Percentiles rank a stretch among this genome's conserved stretches.
These are phyloP conservation scores for Fusarium dimerum DNA, from an alignment of 2,329 filamentous ascomycete genomes.

Conservation along the genomic window DNA sequence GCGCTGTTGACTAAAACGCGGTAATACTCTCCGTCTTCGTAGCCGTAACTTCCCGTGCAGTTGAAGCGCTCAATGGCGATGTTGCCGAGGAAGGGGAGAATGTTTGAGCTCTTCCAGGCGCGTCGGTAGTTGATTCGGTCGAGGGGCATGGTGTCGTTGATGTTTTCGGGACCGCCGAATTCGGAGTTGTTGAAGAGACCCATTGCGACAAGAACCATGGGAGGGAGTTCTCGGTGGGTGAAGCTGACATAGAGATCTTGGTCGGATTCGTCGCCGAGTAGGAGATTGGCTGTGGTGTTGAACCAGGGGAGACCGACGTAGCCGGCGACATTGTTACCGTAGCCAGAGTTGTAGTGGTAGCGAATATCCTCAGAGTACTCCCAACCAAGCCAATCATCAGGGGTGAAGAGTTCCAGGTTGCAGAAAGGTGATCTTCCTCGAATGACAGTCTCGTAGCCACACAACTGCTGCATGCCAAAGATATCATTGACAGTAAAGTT, in stretches of 20 bases:
- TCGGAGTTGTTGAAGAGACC: conserved; percentile 70
- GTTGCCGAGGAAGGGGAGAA: conserved; percentile 67
- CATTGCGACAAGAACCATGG: conserved; percentile 66
- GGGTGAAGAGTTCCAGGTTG: conserved; percentile 57
- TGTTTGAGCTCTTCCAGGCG: conserved; percentile 62
- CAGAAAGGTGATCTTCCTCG: conserved; percentile 63
- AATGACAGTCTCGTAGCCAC: conserved; percentile 67
- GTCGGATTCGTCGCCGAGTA: conserved; percentile 40
- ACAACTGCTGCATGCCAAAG: conserved; percentile 66
- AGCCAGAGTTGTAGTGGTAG: conserved; percentile 67
- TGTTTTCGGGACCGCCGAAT: conserved; percentile 45
- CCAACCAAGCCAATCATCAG: conserved; percentile 66
- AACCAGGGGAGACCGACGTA: conserved; percentile 67
- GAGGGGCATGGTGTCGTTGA: conserved; percentile 66
- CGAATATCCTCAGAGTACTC: conserved; percentile 66
- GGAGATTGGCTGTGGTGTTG: conserved; percentile 57
- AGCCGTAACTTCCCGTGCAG: conserved; percentile 58
- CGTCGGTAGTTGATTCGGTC: conserved; percentile 63
- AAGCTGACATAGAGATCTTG: conserved; percentile 69
- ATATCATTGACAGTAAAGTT: conserved; percentile 66
- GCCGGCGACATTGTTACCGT: conserved; percentile 59
- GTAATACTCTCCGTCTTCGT: conserved; percentile 26
- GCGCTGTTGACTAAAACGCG: conserved; percentile 27
- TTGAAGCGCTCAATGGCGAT: conserved; percentile 66
- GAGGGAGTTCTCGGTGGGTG: conserved; percentile 69